Conservation (phyloP, 208 protist species). For the Trypanosoma melophagium region DNA sequence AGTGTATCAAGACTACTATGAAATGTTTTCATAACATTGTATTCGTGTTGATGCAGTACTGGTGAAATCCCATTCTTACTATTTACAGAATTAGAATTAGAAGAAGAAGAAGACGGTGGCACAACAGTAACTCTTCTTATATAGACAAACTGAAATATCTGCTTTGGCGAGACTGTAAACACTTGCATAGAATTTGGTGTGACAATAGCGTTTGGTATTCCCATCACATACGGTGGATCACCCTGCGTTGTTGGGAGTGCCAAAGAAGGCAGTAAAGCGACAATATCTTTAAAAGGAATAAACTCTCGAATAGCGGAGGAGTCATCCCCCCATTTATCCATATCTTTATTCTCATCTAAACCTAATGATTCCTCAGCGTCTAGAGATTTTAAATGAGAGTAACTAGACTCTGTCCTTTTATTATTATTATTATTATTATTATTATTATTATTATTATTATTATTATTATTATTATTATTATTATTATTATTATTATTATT, state of each 20-base stretch:
- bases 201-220: conserved; percentile 49
- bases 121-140: conserved; percentile 40
- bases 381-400: background rate
- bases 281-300: conserved; percentile 42
- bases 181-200: conserved; percentile 55
- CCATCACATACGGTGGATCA: conserved; percentile 22
- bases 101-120: conserved; percentile 28
- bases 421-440: background rate
- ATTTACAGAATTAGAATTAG: background rate
- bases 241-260: conserved; percentile 26
- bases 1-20: conserved; percentile 30
- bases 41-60: conserved; percentile 33
- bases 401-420: background rate
- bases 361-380: background rate
- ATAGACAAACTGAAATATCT: conserved; percentile 58
- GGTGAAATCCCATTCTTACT: conserved; percentile 4
- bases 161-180: conserved; percentile 44
- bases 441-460: background rate
- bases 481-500: background rate
- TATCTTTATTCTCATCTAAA: background rate
- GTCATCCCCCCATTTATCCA: conserved; percentile 10
- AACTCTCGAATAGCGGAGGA: conserved; percentile 40
- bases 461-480: background rate
- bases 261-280: conserved; percentile 57
- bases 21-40: conserved; percentile 23